Evolutionary conservation across 306 rosid species (phyloP), one percentile per base, ranked within the genome.

Genomic region (Cicer yamashitae): DNA sequence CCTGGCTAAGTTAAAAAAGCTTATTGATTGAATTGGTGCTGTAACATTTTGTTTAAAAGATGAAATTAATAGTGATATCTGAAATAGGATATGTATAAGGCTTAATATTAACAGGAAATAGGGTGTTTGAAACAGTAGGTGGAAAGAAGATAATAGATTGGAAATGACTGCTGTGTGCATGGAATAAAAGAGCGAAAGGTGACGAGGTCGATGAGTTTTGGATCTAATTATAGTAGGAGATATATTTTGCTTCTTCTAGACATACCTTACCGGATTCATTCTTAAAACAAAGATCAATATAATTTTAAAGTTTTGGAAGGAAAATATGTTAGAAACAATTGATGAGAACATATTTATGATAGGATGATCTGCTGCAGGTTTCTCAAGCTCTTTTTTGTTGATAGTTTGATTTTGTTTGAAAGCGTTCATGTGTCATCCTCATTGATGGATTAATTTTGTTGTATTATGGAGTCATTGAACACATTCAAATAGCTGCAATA

Each of bases 321-420:
- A 18, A 41, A 14, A 13, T 1, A 18, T 45, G 50, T 43, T 37
- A 34, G 18, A 67, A 62, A 45, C 30, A 70, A 63, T 17, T 39
- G 43, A 44, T 43, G 44, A 75, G 60, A 76, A 6, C 59, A 52
- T 60, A 30, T 56, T 59, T 74, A 38, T 78, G 57, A 65, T 46
- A 40, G 53, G 73, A 54, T 74, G 64, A 75, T 37, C 7, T 38
- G 59, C 76, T 45, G 68, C 52, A 40, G 50, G 30, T 64, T 41
- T 66, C 44, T 66, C 13, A 44, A 83, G 64, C 41, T 70, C 40
- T 70, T 64, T 60, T 63, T 54, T 15, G 69, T 74, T 64, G 75
- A 54, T 56, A 56, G 56, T 75, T 54, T 68, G 12, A 18, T 56
- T 70, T 45, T 69, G 22, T 40, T 68, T 81, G 70, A 46, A 70